These are phyloP conservation scores for Scheffersomyces lignosus DNA, from an alignment of 805 yeast genomes.

Conservation along the genomic window DNA sequence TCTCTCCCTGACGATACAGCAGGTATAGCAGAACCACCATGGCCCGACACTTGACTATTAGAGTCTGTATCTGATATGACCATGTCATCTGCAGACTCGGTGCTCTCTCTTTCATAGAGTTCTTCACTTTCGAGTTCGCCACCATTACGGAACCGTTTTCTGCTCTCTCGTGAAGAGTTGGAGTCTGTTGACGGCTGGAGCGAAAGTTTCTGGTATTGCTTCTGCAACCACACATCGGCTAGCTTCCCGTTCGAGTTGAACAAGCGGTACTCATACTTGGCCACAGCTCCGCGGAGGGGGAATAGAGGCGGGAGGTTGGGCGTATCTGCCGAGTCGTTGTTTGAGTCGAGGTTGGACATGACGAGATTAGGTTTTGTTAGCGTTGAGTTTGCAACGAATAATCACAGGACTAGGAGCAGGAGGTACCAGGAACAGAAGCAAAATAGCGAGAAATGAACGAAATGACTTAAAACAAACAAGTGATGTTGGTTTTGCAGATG, in stretches of 20 bases:
- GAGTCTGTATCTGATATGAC: slow-evolving; percentile 34
- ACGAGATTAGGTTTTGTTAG: no score
- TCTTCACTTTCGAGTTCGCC: slow-evolving; percentile 14
- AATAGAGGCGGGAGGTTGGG: slow-evolving; percentile 27
- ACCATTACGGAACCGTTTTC: slow-evolving; percentile 19
- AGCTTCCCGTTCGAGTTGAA: slow-evolving; percentile 31
- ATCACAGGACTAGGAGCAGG: no score
- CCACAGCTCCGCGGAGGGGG: slow-evolving; percentile 31
- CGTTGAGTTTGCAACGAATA: no score
- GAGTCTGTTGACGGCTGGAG: slow-evolving; percentile 12
- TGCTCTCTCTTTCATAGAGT: slow-evolving; percentile 10
- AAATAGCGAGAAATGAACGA: no score
- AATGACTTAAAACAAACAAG: no score
- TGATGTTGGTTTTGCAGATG: no score
- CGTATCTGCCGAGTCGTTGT: no score
- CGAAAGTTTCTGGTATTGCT: slow-evolving; percentile 26
- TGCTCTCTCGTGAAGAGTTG: slow-evolving; percentile 19
- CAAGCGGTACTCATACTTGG: slow-evolving; percentile 32
- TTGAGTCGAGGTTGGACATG: no score
- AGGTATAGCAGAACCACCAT: slow-evolving; percentile 4
- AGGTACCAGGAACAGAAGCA: no score
- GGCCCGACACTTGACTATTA: slow-evolving; percentile 18
- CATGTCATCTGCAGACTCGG: slow-evolving; percentile 35
- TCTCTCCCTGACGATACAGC: slow-evolving; percentile 11
- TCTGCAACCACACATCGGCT: slow-evolving; percentile 32